Evolutionary conservation across 768 basidiomycete species (phyloP).

Genomic region (Suillus bovinus): DNA sequence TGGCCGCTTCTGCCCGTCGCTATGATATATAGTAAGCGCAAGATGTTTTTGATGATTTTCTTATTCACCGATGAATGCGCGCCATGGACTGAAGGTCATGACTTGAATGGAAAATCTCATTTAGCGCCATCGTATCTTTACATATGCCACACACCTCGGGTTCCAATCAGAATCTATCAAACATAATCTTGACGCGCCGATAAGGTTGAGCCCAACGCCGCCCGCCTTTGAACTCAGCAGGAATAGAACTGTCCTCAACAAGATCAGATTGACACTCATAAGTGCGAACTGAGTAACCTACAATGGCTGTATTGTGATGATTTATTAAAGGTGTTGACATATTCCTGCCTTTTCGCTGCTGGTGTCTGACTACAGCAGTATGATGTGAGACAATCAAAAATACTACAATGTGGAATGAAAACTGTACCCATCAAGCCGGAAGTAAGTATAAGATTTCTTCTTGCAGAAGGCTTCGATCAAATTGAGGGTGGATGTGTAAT

Average conservation of each 20-base stretch:
- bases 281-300: conserved; percentile 31
- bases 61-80: conserved; percentile 79
- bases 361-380: conserved; percentile 61
- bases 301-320: conserved; percentile 70
- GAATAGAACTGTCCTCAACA: conserved; percentile 66
- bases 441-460: conserved; percentile 71
- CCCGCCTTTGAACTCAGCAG: conserved; percentile 94
- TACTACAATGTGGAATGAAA: background rate
- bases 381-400: background rate
- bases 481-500: conserved; percentile 93
- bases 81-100: conserved; percentile 98
- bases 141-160: conserved; percentile 57
- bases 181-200: conserved; percentile 86
- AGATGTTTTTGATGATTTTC: conserved; percentile 6
- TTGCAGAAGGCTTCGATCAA: conserved; percentile 87
- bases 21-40: conserved; percentile 31
- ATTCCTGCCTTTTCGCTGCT: conserved; percentile 75
- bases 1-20: conserved; percentile 91
- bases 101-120: conserved; percentile 36
- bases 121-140: background rate
- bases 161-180: conserved; percentile 95
- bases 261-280: background rate
- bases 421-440: conserved; percentile 83
- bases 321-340: conserved; percentile 88
- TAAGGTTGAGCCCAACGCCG: conserved; percentile 91